Evolutionary conservation across 2,329 filamentous ascomycete species (phyloP), one percentile per base, ranked within the genome.

Genomic region (Arachnomyces sp.): DNA sequence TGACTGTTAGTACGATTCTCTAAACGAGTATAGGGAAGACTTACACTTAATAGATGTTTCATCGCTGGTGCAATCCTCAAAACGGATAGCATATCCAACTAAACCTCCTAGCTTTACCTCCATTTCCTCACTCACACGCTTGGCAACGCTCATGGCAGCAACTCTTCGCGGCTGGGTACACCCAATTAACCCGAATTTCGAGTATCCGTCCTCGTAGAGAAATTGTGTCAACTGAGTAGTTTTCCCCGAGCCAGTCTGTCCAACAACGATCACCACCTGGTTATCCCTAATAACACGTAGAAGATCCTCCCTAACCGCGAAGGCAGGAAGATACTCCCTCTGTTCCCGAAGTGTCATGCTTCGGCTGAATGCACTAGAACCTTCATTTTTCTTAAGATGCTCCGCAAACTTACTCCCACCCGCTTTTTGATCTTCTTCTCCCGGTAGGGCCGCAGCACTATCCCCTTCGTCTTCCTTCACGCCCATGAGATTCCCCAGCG

Each of bases 121-220:
- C 93, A 98, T 98, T 67, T 98, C 92, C 66, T 98, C 92, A 43
- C 86, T 87, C 30, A 98, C 92, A 71, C 92, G 88, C 63, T 96
- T 96, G 2, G 92, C 92, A 18, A 98, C 92, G 66, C 89, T 95
- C 92, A 98, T 98, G 15, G 92, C 92, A 16, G 92, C 92, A 28
- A 98, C 93, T 72, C 92, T 85, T 54, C 92, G 80, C 38, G 92
- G 92, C 52, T 98, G 92, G 1, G 92, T 98, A 59, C 92, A 98
- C 3, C 88, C 90, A 52, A 98, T 96, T 74, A 95, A 81, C 36
- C 92, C 92, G 25, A 74, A 68, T 40, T 83, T 84, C 11, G 82
- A 86, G 59, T 95, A 98, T 1, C 93, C 93, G 54, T 96, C 92
- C 62, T 98, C 92, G 57, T 93, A 80, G 7, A 98, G 71, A 52